Base-by-base conservation (phyloP, 148 eudicot species). In the Pouteria glomerata region DNA sequence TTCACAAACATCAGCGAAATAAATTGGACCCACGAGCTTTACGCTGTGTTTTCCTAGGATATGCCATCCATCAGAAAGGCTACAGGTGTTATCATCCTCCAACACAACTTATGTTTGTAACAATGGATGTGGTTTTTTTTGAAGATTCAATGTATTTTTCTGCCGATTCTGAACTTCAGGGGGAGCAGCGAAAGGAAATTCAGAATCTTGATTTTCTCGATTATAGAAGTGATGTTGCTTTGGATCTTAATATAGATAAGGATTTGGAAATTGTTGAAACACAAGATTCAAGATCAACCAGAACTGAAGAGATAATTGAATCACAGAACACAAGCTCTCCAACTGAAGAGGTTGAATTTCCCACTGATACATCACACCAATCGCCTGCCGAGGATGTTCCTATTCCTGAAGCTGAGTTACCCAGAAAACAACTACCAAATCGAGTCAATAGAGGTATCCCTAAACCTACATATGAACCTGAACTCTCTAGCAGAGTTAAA, bases 1-100 rank as follows among this genome's bases (percentile, higher is more conserved):
- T 71, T 2, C 26, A 42, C 30, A 71, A 58, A 3, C 66, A 57
- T 41, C 31, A 57, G 31, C 74, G 15, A 41, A 44, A 58, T n/a
- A 71, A 53, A 27, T 53, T 53, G 23, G 19, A 5, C 2, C 56
- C 56, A 18, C 23, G 56, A 51, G 56, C 56, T 0, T 18, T 51
- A 6, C 23, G 24, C 18, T 51, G 23, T 51, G 56, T 51, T 11
- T 51, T 7, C 11, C 24, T 51, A n/a, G 56, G 56, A 4, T 51
- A 51, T 21, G 2, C 56, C 11, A 0, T 24, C 19, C 24, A 51
- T 51, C 11, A 44, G 11, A 44, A 44, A 4, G 48, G 41, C 4
- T 37, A 37, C 7, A 3, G 41, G 7, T 37, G 51, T 15, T 47
- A 47, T 3, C 51, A 47, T 47, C 51, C 51, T 15, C 6, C 6